phyloP scores from a whole-genome alignment of 192 early-diverging fungal genomes.

The Linnemannia elongata region DNA sequence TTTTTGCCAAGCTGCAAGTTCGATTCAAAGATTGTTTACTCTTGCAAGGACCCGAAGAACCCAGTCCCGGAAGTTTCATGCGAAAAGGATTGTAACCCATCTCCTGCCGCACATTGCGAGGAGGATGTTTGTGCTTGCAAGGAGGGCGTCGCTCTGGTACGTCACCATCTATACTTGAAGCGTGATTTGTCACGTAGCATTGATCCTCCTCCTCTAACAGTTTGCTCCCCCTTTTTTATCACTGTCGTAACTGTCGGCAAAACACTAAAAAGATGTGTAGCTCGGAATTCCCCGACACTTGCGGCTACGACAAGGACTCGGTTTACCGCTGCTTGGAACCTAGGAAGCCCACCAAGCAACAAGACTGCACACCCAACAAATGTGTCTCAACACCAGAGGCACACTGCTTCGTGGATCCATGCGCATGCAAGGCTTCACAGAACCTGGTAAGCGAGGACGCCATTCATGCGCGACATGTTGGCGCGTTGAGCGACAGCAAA shows the following conservation, averaged over 20 bases:
- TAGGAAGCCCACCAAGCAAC: not conserved
- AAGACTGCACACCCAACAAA: not conserved
- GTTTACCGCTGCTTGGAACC: conserved; percentile 1
- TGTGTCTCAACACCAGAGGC: conserved; percentile 1
- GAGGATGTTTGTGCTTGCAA: not conserved
- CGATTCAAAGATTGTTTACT: not conserved
- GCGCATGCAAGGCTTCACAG: not conserved
- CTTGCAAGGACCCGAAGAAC: not conserved
- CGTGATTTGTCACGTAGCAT: not conserved
- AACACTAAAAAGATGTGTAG: not conserved
- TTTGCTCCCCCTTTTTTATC: not conserved
- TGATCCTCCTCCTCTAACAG: not conserved
- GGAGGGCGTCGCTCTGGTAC: not conserved
- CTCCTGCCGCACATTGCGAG: not conserved
- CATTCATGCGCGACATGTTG: not conserved
- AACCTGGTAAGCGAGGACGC: not conserved
- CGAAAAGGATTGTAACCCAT: not conserved
- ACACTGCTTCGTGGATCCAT: not conserved
- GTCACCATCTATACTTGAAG: not conserved
- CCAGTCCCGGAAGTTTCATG: not conserved
- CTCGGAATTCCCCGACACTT: not conserved
- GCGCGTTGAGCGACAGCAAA: no score
- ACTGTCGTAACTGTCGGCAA: not conserved
- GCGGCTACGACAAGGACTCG: not conserved
- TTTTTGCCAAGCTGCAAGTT: not conserved